Evolutionary conservation across 371 early-diverging fungal species (phyloP).

Genomic region (Thermomucor indicae-seudaticae): DNA sequence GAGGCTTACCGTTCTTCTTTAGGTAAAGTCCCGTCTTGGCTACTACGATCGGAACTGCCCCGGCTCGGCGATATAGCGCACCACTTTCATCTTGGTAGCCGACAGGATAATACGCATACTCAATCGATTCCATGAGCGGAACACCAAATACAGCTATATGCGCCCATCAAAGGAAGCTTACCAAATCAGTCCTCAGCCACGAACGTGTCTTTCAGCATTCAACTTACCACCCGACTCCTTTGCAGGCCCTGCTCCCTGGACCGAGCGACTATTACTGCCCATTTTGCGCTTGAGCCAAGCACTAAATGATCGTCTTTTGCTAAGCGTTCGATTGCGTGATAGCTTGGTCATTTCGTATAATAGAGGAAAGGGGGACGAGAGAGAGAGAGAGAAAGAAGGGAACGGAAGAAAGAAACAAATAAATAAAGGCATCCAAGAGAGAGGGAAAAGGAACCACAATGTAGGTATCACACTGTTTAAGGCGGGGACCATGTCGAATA

Average conservation of each 20-base stretch:
- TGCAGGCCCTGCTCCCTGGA: too few species aligned
- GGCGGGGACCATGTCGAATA: too few species aligned
- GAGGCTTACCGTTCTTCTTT: constrained; percentile 33
- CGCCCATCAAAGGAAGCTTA: too few species aligned
- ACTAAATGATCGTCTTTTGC: constrained; percentile 1
- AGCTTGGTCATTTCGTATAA: not conserved
- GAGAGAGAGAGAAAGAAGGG: not conserved
- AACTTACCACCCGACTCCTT: too few species aligned
- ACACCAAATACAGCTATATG: constrained; percentile 16
- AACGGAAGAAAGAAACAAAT: not conserved
- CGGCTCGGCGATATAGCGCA: constrained; percentile 17
- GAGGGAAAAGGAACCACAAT: too few species aligned
- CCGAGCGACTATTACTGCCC: too few species aligned
- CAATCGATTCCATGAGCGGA: constrained; percentile 15
- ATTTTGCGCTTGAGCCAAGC: constrained; percentile 4
- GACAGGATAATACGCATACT: constrained; percentile 19
- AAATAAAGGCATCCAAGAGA: too few species aligned
- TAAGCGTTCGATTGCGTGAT: not conserved
- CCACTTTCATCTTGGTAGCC: constrained; percentile 20
- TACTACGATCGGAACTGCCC: constrained; percentile 42
- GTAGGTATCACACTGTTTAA: too few species aligned
- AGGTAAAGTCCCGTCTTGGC: constrained; percentile 44
- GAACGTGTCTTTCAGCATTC: too few species aligned
- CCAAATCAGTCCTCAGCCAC: too few species aligned
- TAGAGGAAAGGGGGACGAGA: too few species aligned